phyloP scores from a whole-genome alignment of 257 asterid species.

The Solanum sitiens region DNA sequence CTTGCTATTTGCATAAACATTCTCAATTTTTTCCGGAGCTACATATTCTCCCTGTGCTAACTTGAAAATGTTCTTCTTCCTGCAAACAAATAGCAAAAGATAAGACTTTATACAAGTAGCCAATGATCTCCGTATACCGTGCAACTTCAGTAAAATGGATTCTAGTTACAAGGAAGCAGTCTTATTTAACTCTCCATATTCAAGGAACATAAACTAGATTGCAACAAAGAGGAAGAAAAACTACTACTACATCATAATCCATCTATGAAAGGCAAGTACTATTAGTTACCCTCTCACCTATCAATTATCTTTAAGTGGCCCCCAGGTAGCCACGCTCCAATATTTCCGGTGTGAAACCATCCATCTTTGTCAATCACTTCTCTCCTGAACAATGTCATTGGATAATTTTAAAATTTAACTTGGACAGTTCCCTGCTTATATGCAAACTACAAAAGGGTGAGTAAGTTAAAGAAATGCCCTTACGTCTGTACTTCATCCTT shows the following conservation, averaged over 20 bases:
- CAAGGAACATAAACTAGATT: not conserved
- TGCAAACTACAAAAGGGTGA: not conserved
- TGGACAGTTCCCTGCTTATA: not conserved
- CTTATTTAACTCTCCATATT: not conserved
- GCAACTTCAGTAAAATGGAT: not conserved
- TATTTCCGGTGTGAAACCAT: constrained; percentile 95
- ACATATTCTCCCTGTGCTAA: constrained; percentile 93
- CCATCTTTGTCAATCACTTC: constrained; percentile 67
- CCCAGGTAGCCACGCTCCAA: constrained; percentile 87
- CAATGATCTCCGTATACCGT: not conserved
- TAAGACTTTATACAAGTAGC: not conserved
- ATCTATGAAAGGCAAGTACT: not conserved
- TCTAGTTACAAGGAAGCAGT: not conserved
- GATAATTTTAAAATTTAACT: not conserved
- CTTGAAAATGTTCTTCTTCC: constrained; percentile 93
- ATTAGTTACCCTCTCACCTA: constrained; percentile 27
- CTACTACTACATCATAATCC: not conserved
- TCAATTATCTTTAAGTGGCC: constrained; percentile 89
- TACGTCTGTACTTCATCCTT: constrained; percentile 86
- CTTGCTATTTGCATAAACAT: constrained; percentile 81
- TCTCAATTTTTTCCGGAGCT: constrained; percentile 95
- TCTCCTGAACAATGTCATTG: constrained; percentile 33
- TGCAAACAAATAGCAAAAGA: constrained; percentile 17
- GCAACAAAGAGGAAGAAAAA: not conserved
- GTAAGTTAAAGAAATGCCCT: not conserved